Conservation (phyloP, 2,329 filamentous ascomycete species). For the Ambrosiella beaveri region DNA sequence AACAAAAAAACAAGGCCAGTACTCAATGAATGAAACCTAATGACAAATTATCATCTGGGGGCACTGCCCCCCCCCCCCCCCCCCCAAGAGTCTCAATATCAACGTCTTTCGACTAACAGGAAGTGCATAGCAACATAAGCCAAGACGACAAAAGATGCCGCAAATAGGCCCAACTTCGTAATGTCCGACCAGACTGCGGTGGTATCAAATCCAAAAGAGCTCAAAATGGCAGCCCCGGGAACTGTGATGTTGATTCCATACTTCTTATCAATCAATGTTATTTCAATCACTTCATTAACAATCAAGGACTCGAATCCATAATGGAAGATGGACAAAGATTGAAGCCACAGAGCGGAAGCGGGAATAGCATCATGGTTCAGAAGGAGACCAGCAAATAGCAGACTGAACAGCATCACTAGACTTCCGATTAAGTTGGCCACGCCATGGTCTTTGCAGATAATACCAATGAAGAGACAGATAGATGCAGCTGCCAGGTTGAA, state of each 20-base stretch:
- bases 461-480: conserved; percentile 91
- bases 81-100: too few relatives aligned
- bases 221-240: conserved; percentile 82
- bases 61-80: background rate
- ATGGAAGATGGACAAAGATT: conserved; percentile 75
- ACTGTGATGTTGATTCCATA: conserved; percentile 95
- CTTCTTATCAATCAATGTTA: conserved; percentile 83
- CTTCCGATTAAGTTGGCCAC: conserved; percentile 90
- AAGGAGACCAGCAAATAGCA: conserved; percentile 84
- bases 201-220: conserved; percentile 87
- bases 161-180: conserved; percentile 65
- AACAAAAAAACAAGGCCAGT: too few relatives aligned
- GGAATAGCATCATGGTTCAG: conserved; percentile 93
- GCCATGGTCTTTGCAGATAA: conserved; percentile 77
- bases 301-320: conserved; percentile 18
- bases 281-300: conserved; percentile 52
- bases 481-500: conserved; percentile 91
- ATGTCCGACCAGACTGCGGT: conserved; percentile 73
- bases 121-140: conserved; percentile 90
- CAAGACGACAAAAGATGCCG: conserved; percentile 64
- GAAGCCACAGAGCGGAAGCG: conserved; percentile 68
- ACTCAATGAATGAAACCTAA: too few relatives aligned
- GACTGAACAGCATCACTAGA: conserved; percentile 90
- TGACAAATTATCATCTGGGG: background rate
- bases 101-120: conserved; percentile 58